These are phyloP conservation scores for Boletus vermiculosoides DNA, from an alignment of 768 basidiomycete species.

Conservation along the genomic window DNA sequence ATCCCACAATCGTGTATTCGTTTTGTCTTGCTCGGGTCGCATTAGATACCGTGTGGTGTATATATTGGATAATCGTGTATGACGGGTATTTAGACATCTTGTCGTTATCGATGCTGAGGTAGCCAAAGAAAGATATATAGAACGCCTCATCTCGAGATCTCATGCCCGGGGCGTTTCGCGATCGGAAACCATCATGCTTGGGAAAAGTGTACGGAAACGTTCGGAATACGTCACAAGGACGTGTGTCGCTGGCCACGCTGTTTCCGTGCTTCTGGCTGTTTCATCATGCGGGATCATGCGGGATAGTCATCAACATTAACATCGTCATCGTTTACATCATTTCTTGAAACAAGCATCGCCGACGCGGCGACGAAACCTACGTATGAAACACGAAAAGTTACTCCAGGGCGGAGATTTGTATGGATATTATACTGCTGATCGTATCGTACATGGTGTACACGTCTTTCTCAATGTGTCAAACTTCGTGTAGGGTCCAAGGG, in stretches of 20 bases:
- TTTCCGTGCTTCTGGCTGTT: slow-evolving; percentile 1
- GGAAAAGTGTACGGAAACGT: not conserved
- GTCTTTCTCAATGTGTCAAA: slow-evolving; percentile 14
- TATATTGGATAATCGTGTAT: not conserved
- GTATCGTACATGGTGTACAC: slow-evolving; percentile 32
- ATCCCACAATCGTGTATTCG: slow-evolving; percentile 4
- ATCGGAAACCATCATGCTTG: not conserved
- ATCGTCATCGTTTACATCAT: slow-evolving; percentile 12
- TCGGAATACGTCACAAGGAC: not conserved
- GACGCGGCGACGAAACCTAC: not conserved
- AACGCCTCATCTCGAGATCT: not conserved
- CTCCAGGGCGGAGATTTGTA: slow-evolving; percentile 14
- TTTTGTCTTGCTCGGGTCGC: slow-evolving; percentile 4
- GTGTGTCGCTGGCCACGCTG: slow-evolving; percentile 10
- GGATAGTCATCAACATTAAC: not conserved
- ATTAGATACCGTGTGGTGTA: slow-evolving; percentile 1
- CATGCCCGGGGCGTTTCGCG: not conserved
- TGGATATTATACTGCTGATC: slow-evolving; percentile 23
- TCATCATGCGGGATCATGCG: slow-evolving; percentile 1
- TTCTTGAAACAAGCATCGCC: not conserved
- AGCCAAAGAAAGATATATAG: not conserved
- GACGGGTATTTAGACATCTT: not conserved
- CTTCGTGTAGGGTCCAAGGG: slow-evolving; percentile 13
- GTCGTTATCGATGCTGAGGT: not conserved
- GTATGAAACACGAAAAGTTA: slow-evolving; percentile 3